Conservation (phyloP, 306 rosid species). For the Hippophae tibetana region DNA sequence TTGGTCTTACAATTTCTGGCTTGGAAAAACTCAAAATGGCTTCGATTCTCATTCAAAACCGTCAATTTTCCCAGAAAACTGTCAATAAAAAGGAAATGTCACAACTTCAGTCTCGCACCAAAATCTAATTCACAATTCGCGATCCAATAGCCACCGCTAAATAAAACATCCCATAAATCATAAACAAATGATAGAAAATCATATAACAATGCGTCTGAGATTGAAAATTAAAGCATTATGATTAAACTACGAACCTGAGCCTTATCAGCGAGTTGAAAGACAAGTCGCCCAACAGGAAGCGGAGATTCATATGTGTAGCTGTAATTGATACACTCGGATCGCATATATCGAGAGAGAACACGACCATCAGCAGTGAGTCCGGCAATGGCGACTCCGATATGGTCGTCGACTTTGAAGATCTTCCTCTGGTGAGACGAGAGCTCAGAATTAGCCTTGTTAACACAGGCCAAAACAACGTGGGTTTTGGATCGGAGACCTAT, state of each 20-base stretch:
- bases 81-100: neutral
- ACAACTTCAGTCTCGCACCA: neutral
- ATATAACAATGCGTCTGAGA: neutral
- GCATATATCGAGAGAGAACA: slow-evolving; percentile 85
- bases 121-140: slow-evolving; percentile 27
- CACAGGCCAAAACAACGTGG: slow-evolving; percentile 84
- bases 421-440: slow-evolving; percentile 96
- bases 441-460: slow-evolving; percentile 85
- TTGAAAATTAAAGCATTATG: slow-evolving; percentile 15
- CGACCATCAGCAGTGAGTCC: slow-evolving; percentile 97
- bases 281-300: slow-evolving; percentile 92
- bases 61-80: no score
- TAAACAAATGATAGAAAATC: neutral
- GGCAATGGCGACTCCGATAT: slow-evolving; percentile 96
- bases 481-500: slow-evolving; percentile 92
- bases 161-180: neutral
- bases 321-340: slow-evolving; percentile 83
- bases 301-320: slow-evolving; percentile 82
- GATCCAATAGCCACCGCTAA: slow-evolving; percentile 10
- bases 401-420: slow-evolving; percentile 96
- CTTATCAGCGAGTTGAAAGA: slow-evolving; percentile 94
- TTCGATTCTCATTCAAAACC: no score
- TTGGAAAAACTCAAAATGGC: no score
- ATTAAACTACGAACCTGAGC: slow-evolving; percentile 49
- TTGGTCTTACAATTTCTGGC: no score